These are phyloP conservation scores for Ceratocystis huliohia DNA, from an alignment of 2,329 filamentous ascomycete genomes.

Conservation along the genomic window DNA sequence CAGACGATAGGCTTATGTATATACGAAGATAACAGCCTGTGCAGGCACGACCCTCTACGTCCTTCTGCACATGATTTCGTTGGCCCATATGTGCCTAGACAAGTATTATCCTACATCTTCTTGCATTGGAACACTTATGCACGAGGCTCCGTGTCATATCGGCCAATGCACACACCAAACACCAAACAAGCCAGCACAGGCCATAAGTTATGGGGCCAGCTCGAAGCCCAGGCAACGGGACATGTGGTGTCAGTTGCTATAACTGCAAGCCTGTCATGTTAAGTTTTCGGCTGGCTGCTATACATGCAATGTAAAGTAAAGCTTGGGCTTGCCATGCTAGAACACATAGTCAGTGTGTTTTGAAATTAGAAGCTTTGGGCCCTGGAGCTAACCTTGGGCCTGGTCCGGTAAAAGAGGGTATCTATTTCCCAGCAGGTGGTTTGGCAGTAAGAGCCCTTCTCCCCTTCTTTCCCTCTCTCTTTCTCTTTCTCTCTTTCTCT, in stretches of 20 bases:
- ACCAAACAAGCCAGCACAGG: neutral
- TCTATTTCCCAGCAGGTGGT: too few relatives aligned
- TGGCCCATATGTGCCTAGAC: neutral
- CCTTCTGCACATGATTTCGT: too few relatives aligned
- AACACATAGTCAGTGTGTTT: neutral
- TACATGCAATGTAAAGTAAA: neutral
- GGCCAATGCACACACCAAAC: neutral
- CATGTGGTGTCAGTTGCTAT: neutral
- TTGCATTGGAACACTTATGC: neutral
- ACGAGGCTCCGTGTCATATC: neutral
- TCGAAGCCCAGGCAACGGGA: neutral
- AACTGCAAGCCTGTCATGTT: neutral
- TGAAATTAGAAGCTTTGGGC: constrained; percentile 6
- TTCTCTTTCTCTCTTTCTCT: neutral
- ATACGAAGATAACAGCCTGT: too few relatives aligned
- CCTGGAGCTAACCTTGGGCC: neutral
- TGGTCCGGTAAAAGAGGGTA: too few relatives aligned
- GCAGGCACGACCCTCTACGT: too few relatives aligned
- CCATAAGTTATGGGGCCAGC: neutral
- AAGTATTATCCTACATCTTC: neutral
- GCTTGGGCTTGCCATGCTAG: neutral
- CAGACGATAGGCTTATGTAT: neutral
- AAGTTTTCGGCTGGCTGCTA: too few relatives aligned
- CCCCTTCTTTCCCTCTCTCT: neutral
- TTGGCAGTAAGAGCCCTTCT: neutral